Evolutionary conservation across 1,139 yeast genomes (phyloP), one percentile per base, ranked within the genome.

Genomic region (Scheffersomyces titani): DNA sequence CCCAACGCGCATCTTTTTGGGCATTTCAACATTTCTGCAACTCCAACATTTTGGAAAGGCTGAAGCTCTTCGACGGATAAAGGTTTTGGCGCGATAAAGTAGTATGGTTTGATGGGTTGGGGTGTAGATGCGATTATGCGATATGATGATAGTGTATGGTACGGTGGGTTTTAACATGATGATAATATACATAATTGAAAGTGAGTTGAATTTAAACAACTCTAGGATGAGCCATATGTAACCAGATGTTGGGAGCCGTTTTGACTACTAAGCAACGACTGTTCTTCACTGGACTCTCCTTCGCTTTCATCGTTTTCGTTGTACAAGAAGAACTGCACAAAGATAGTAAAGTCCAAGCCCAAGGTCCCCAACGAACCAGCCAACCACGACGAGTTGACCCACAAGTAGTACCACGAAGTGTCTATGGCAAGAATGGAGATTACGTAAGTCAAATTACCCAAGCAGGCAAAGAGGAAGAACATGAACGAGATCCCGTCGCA

Each of bases 401-500:
- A 70, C 47, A 93, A 71, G 65, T 91, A 93, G 58, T 84, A 78
- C 70, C 82, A 79, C 56, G 92, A 86, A 55, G 87, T 77, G 63
- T 91, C 92, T 51, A 92, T 90, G 50, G 89, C 83, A 54, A 93
- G 75, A 57, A 93, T 93, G 18, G 96, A 89, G 30, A 91, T 82
- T 49, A 93, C 97, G 65, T 92, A 93, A 0, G 97, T 91, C 68
- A 90, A 78, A 70, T 93, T 93, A 51, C 98, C 98, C 59, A 93
- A 76, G 70, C 97, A 92, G 45, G 98, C 98, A 79, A 93, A 92
- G 48, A 92, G 76, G 74, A 93, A 93, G 73, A 93, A 93, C 81
- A 93, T 80, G 70, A 93, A 92, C 30, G 97, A 89, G 54, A 93
- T 89, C 36, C 98, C 98, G 59, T 92, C 98, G 68, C 97, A 90